Base-by-base conservation (phyloP, 163 green algal species). In the Chloromonas sp. region DNA sequence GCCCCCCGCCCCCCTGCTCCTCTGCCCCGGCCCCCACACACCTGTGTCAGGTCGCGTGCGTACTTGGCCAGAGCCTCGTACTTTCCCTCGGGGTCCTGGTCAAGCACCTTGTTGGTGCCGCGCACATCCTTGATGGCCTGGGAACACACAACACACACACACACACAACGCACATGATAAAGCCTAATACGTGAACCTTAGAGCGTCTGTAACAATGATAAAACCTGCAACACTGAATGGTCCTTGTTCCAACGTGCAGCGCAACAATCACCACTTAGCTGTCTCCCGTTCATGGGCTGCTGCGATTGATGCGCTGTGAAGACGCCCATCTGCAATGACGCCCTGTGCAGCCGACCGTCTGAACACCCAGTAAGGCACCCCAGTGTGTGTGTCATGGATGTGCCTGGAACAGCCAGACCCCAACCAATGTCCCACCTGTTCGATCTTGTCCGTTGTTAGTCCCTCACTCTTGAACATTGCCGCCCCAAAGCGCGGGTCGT, bases 51-150 rank as follows among this genome's bases (percentile, higher is more conserved):
- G 91, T 99, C 97, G 0, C 95, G 91, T 1, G 94, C 96, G 83
- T 98, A 99, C 90, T 97, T 96, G 74, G 87, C 85, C 70, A 99
- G 91, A 1, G 95, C 96, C 87, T 99, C 95, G 86, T 98, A 98
- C 92, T 98, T 98, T 85, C 93, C 91, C 89, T 96, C 93, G 0
- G 94, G 91, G 82, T 96, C 91, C 82, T 94, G 89, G 85, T 94
- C 92, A 14, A 82, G 66, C 70, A 93, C 89, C 78, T 89, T 91
- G 86, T 91, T 93, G 86, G 71, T 88, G 77, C 88, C 89, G 61
- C 87, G 89, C 13, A 96, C 87, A 77, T 97, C 93, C 86, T 95
- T 95, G 71, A 98, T 91, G 1, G 94, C 94, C 79, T 95, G 86
- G 61, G 57, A 81, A 2, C 74, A 81, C 11, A 36, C 36, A 36